Evolutionary conservation across 768 basidiomycete genomes (phyloP).

Genomic region (Daedaleopsis nitida): DNA sequence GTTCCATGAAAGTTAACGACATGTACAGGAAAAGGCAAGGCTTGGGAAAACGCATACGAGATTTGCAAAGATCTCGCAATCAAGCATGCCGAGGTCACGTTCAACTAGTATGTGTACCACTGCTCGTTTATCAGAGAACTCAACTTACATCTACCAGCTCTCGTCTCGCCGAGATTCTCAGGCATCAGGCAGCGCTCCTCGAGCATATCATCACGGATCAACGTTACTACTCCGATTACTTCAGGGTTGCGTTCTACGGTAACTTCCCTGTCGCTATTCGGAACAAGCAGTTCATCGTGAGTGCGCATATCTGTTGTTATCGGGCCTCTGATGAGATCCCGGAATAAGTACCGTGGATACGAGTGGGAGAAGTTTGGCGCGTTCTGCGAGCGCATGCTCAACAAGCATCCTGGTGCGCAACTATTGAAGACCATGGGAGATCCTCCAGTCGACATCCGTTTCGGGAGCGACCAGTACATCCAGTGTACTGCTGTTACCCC

Average conservation of each 20-base stretch:
- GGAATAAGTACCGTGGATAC: slow-evolving; percentile 80
- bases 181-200: slow-evolving; percentile 83
- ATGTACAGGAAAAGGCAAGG: slow-evolving; percentile 83
- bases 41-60: slow-evolving; percentile 94
- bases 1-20: slow-evolving; percentile 5
- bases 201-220: slow-evolving; percentile 85
- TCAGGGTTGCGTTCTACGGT: slow-evolving; percentile 91
- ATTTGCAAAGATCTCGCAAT: slow-evolving; percentile 89
- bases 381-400: slow-evolving; percentile 89
- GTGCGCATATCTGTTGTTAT: slow-evolving; percentile 9
- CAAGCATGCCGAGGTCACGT: slow-evolving; percentile 88
- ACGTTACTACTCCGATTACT: slow-evolving; percentile 90
- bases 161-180: slow-evolving; percentile 81
- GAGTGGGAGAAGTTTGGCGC: slow-evolving; percentile 93
- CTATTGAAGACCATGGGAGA: slow-evolving; percentile 73
- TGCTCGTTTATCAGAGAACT: neutral
- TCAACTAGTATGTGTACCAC: slow-evolving; percentile 71
- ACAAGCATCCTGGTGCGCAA: slow-evolving; percentile 85
- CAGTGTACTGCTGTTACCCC: slow-evolving; percentile 86
- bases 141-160: slow-evolving; percentile 43
- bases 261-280: slow-evolving; percentile 85
- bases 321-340: neutral
- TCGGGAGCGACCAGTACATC: slow-evolving; percentile 80
- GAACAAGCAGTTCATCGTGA: slow-evolving; percentile 89
- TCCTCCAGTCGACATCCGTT: slow-evolving; percentile 79